These are phyloP conservation scores for Tetragonia tetragonoides DNA, from an alignment of 148 eudicot genomes.

Conservation along the genomic window DNA sequence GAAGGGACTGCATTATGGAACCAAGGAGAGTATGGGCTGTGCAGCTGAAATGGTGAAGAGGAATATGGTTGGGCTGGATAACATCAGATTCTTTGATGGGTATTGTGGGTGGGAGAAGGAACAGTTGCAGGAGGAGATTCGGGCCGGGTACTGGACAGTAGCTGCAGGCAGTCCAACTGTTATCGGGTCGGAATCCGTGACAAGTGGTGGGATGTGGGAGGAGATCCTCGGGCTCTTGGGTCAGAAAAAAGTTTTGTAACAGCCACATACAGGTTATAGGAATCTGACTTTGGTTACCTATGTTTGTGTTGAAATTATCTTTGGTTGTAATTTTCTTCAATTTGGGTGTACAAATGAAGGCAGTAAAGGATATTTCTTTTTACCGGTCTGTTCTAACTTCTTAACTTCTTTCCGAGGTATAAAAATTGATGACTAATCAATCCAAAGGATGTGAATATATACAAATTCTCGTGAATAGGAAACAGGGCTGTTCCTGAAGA, in stretches of 20 bases:
- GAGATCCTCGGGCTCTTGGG: slow-evolving; percentile 77
- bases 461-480: no score
- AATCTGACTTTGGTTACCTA: not conserved
- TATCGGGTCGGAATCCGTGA: slow-evolving; percentile 50
- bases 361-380: no score
- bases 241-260: slow-evolving; percentile 63
- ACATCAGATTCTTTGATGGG: slow-evolving; percentile 84
- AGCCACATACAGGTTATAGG: not conserved
- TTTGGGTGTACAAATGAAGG: not conserved
- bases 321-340: not conserved
- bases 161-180: slow-evolving; percentile 82
- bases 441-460: no score
- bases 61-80: slow-evolving; percentile 50
- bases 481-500: no score
- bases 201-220: slow-evolving; percentile 73
- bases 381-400: no score
- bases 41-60: slow-evolving; percentile 93
- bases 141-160: slow-evolving; percentile 78
- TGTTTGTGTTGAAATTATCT: not conserved
- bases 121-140: slow-evolving; percentile 73
- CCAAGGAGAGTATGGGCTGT: slow-evolving; percentile 72
- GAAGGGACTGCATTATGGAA: slow-evolving; percentile 75
- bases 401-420: no score
- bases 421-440: no score
- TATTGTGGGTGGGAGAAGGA: slow-evolving; percentile 91